Base-by-base conservation (phyloP, 2,329 filamentous ascomycete genomes). In the Coleophoma eucalyptorum region DNA sequence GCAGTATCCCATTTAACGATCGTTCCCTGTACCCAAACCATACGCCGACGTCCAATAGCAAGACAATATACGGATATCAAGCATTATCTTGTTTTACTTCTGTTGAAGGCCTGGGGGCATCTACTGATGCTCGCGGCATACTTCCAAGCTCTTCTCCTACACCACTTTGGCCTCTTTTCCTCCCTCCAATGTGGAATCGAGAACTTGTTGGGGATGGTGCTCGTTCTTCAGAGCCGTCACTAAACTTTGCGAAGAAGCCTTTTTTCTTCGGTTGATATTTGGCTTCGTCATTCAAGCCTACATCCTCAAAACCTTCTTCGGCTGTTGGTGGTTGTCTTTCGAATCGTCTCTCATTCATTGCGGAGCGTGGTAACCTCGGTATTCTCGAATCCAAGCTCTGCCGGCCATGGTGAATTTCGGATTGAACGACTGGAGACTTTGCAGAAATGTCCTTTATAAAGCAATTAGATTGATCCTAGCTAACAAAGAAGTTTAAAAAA, bases 281-380 rank as follows among this genome's bases (percentile, higher is more conserved):
- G 19, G 65, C 73, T 55, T 94, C 90, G 58, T 96, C 92, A 52
- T 85, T 83, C 43, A 97, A 73, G 4, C 90, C 90, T 8, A 97
- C 89, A 48, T 97, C 93, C 66, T 97, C 93, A 60, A 97, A 97
- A 13, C 76, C 76, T 62, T 95, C 89, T 61, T 94, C 90, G 40
- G 83, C 79, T 31, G 84, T 87, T n/a, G 82, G 77, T 26, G 79
- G 76, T 49, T 84, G 78, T 62, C 73, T 74, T 50, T 81, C 79
- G 58, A 84, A 80, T 46, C 76, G 76, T 50, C 75, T 77, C 55
- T 80, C 75, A 51, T 78, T 75, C 48, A 86, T 67, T 7, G 83
- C 77, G 8, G 84, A 81, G 54, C 86, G 78, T 16, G 84, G 81
- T 41, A 82, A 73, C 51, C 85, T 78, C 50, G 79, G 75, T 65